phyloP scores from a whole-genome alignment of 495 filamentous ascomycete genomes.

The Penicillium egyptiacum region DNA sequence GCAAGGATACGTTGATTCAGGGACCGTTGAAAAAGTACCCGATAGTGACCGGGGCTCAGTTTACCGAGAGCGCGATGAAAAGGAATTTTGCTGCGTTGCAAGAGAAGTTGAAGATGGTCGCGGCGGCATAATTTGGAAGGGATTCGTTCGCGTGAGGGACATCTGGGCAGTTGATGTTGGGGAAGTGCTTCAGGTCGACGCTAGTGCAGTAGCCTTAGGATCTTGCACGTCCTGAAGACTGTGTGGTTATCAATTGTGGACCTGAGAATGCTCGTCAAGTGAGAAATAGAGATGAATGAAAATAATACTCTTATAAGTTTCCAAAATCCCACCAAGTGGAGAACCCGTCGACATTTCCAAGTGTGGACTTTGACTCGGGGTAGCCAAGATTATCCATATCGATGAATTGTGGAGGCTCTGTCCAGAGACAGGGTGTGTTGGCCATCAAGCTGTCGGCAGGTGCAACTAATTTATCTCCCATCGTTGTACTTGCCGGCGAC shows the following conservation, averaged over 20 bases:
- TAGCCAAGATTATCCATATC: slow-evolving; percentile 42
- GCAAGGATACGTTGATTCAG: slow-evolving; percentile 57
- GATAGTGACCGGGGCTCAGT: slow-evolving; percentile 56
- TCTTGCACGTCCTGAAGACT: too few relatives aligned
- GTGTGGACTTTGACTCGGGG: slow-evolving; percentile 31
- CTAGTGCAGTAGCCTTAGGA: too few relatives aligned
- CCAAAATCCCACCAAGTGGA: slow-evolving; percentile 49
- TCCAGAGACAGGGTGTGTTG: slow-evolving; percentile 49
- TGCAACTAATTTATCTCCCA: slow-evolving; percentile 35
- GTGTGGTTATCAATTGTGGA: too few relatives aligned
- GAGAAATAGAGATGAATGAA: slow-evolving; percentile 25
- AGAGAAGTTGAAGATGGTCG: slow-evolving; percentile 33
- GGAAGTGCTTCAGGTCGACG: too few relatives aligned
- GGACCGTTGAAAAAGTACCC: slow-evolving; percentile 65
- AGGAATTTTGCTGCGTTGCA: slow-evolving; percentile 53
- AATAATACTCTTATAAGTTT: slow-evolving; percentile 35
- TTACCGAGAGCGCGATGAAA: slow-evolving; percentile 56
- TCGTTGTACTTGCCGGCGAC: slow-evolving; percentile 26
- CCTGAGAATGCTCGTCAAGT: too few relatives aligned
- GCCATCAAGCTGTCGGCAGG: slow-evolving; percentile 46
- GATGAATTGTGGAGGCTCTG: slow-evolving; percentile 41
- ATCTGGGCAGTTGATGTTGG: too few relatives aligned
- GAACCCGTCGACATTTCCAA: slow-evolving; percentile 39
- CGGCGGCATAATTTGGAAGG: slow-evolving; percentile 16
- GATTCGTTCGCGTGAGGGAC: background rate